A percentile compares a stretch with the other conserved stretches of the same genome.
phyloP scores from a whole-genome alignment of 257 asterid genomes.

The Avicennia marina region DNA sequence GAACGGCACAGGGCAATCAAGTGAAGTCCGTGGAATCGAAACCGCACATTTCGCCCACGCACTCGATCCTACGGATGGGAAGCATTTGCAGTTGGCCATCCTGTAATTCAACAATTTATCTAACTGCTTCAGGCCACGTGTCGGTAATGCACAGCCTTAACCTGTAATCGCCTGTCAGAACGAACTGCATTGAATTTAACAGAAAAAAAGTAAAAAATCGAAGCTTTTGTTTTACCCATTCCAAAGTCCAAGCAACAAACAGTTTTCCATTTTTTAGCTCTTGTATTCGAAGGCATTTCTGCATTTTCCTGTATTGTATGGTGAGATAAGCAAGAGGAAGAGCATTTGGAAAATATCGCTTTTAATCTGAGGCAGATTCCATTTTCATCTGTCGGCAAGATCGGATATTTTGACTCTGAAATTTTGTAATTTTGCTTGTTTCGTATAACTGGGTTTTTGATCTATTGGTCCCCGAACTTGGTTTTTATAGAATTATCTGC shows the following conservation, averaged over 20 bases:
- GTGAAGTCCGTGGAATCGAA: neutral
- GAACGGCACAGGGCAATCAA: too few species aligned
- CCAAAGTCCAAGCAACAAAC: neutral
- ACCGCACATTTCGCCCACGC: slow-evolving; percentile 16
- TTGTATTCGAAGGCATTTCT: slow-evolving; percentile 3
- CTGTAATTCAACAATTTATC: neutral
- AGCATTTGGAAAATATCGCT: too few species aligned
- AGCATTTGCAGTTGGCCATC: slow-evolving; percentile 26
- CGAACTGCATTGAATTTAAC: slow-evolving; percentile 33
- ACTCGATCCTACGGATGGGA: slow-evolving; percentile 32
- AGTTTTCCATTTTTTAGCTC: neutral
- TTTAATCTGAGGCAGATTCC: too few species aligned
- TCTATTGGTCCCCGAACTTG: slow-evolving; percentile 2
- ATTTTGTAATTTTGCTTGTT: slow-evolving; percentile 6
- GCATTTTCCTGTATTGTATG: slow-evolving; percentile 13
- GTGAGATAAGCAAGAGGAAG: slow-evolving; percentile 1
- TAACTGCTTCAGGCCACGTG: slow-evolving; percentile 24
- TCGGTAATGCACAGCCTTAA: slow-evolving; percentile 15
- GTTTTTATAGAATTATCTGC: slow-evolving; percentile 3
- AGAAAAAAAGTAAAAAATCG: slow-evolving; percentile 4
- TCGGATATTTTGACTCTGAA: slow-evolving; percentile 14
- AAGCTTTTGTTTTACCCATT: slow-evolving; percentile 6
- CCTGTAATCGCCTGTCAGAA: slow-evolving; percentile 38
- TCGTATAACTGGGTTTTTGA: slow-evolving; percentile 8
- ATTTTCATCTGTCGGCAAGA: slow-evolving; percentile 15